phyloP scores from a whole-genome alignment of 2,329 filamentous ascomycete genomes.

The Aspergillus fructus region DNA sequence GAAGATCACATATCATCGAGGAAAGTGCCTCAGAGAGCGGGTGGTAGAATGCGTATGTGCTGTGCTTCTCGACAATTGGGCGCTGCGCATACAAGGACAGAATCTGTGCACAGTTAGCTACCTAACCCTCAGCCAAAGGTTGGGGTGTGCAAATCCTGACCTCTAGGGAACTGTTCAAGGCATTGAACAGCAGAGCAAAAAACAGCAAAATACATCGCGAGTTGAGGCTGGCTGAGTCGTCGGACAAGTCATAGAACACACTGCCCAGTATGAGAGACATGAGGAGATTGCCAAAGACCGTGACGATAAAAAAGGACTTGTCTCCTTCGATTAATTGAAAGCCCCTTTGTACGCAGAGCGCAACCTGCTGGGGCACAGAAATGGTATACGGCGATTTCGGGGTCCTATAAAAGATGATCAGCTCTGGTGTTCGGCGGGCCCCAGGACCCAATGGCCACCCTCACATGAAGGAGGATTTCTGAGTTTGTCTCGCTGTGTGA shows the following conservation, averaged over 20 bases:
- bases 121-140: no score
- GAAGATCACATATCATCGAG: constrained; percentile 82
- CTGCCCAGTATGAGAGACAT: constrained; percentile 77
- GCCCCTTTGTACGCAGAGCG: constrained; percentile 77
- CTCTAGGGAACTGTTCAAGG: constrained; percentile 76
- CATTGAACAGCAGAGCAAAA: constrained; percentile 84
- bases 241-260: constrained; percentile 74
- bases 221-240: constrained; percentile 70
- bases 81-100: constrained; percentile 83
- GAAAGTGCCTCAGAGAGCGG: constrained; percentile 81
- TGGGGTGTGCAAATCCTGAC: constrained; percentile 29
- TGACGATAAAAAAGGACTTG: constrained; percentile 69
- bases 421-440: no score
- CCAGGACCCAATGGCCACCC: no score
- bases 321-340: constrained; percentile 76
- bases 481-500: constrained; percentile 28
- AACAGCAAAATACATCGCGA: constrained; percentile 77
- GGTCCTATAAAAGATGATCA: no score
- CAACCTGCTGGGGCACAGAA: constrained; percentile 71
- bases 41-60: constrained; percentile 85
- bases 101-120: constrained; percentile 53
- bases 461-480: no score
- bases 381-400: constrained; percentile 77
- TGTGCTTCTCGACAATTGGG: constrained; percentile 87
- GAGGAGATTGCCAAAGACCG: constrained; percentile 65